Base-by-base conservation (phyloP, 2,329 filamentous ascomycete genomes). In the Penicillium sp. region DNA sequence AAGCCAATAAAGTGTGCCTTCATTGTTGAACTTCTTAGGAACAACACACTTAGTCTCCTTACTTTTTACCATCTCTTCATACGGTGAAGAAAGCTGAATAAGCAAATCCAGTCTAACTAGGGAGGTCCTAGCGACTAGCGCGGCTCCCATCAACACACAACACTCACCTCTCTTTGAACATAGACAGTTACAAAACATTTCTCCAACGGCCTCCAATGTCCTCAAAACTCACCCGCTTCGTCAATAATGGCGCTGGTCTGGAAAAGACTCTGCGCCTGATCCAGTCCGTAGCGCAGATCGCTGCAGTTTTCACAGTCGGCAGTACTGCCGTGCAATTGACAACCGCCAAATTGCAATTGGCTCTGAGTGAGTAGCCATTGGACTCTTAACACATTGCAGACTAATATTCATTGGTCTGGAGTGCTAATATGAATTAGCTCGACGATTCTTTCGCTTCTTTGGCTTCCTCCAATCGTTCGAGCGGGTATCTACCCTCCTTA, bases 371-470 rank as follows among this genome's bases (percentile, higher is more conserved):
- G 70, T 68, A 8, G 16, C 19, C 7, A n/a, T 46, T 49, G 21
- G 52, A 1, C 10, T 14, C 27, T 21, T 5, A 14, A 29, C 14
- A 46, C 26, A 3, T 14, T 33, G 8, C 11, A 35, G n/a, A 26
- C n/a, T 26, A 26, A 10, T 16, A 9, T 41, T 11, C 13, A 22
- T 14, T 22, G 35, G n/a, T 19, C 6, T 6, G 4, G 6, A 11
- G 19, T 41, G 29, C 43, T 54, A 29, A 58, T 21, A 4, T 33
- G 33, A 9, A 27, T 43, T 44, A 81, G 80, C 75, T 29, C 80
- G 89, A 37, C 83, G 88, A 22, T 86, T 84, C 72, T 81, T 91
- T 68, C 85, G 89, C 13, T 76, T 89, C 56, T 88, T 90, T 70
- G 86, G 86, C 65, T 90, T 88, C 69, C 73, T 89, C 52, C 84